A percentile compares a stretch with the other conserved stretches of the same genome.
Evolutionary conservation across 306 rosid genomes (phyloP).

Genomic region (Medicago lupulina): DNA sequence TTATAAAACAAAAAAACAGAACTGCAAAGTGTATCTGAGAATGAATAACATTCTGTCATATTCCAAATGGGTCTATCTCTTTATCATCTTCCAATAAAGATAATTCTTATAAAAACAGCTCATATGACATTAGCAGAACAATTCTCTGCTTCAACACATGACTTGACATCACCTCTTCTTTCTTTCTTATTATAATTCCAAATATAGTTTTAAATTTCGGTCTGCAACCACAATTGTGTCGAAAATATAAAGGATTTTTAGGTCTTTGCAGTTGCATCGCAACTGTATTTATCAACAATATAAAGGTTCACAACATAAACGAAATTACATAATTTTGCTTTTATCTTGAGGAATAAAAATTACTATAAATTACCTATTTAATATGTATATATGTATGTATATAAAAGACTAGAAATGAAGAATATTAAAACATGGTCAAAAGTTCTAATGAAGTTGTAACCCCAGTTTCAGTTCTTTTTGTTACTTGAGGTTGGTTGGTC

Average conservation of each 20-base stretch:
- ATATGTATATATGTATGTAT: neutral
- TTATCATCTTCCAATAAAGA: constrained; percentile 76
- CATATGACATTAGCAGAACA: constrained; percentile 39
- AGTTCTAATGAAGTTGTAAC: constrained; percentile 55
- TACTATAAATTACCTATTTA: neutral
- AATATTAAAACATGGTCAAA: constrained; percentile 65
- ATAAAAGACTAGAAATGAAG: constrained; percentile 31
- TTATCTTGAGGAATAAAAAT: constrained; percentile 44
- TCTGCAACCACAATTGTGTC: neutral
- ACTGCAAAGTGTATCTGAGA: constrained; percentile 51
- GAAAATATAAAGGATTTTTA: neutral
- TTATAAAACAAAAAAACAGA: constrained; percentile 3
- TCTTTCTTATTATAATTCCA: constrained; percentile 44
- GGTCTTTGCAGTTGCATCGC: neutral
- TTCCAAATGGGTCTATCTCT: constrained; percentile 59
- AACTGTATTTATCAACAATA: neutral
- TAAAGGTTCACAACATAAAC: too few species aligned
- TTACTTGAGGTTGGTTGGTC: constrained; percentile 59
- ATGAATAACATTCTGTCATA: constrained; percentile 52
- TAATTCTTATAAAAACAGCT: constrained; percentile 51
- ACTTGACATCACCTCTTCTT: constrained; percentile 65
- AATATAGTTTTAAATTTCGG: neutral
- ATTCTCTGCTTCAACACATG: constrained; percentile 55
- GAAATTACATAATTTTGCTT: constrained; percentile 19
- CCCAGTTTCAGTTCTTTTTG: constrained; percentile 60